Percentiles rank a stretch among this genome's conserved stretches.
Conservation (phyloP, 192 early-diverging fungal genomes). For the Chytriomyces sp. region DNA sequence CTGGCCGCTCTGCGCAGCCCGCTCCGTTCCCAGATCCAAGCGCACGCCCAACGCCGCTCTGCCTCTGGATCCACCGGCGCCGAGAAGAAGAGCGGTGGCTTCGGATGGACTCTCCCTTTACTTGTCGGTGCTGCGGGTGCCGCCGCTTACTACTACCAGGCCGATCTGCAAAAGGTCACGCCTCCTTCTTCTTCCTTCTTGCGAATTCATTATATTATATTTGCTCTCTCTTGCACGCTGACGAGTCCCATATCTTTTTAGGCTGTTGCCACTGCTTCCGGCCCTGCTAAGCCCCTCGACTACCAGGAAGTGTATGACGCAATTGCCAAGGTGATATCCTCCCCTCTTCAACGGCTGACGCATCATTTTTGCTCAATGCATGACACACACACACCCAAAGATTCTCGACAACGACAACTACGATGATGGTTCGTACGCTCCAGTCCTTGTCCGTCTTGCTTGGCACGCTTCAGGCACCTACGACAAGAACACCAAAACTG, state of each 20-base stretch:
- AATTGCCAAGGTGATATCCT: slow-evolving; percentile 23
- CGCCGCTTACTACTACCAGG: slow-evolving; percentile 30
- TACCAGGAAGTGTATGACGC: slow-evolving; percentile 54
- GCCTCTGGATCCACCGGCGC: neutral
- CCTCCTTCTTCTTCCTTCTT: neutral
- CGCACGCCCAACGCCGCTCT: neutral
- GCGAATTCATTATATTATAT: neutral
- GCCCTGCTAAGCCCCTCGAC: slow-evolving; percentile 30
- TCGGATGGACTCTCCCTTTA: slow-evolving; percentile 10
- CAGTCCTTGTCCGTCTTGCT: slow-evolving; percentile 63
- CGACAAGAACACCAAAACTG: slow-evolving; percentile 51
- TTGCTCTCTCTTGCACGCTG: neutral
- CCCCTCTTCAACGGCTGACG: neutral
- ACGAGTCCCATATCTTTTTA: neutral
- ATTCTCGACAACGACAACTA: slow-evolving; percentile 47
- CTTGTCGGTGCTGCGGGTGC: slow-evolving; percentile 26
- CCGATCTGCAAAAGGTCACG: slow-evolving; percentile 20
- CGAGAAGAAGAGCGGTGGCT: slow-evolving; percentile 28
- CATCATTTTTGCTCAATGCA: neutral
- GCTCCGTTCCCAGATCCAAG: neutral
- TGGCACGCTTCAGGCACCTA: slow-evolving; percentile 77
- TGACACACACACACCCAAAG: neutral
- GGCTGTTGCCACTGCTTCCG: neutral
- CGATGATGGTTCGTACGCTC: slow-evolving; percentile 71
- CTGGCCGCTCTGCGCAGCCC: neutral